Evolutionary conservation across 2,329 filamentous ascomycete species (phyloP).

Genomic region (Emergomyces orientalis): DNA sequence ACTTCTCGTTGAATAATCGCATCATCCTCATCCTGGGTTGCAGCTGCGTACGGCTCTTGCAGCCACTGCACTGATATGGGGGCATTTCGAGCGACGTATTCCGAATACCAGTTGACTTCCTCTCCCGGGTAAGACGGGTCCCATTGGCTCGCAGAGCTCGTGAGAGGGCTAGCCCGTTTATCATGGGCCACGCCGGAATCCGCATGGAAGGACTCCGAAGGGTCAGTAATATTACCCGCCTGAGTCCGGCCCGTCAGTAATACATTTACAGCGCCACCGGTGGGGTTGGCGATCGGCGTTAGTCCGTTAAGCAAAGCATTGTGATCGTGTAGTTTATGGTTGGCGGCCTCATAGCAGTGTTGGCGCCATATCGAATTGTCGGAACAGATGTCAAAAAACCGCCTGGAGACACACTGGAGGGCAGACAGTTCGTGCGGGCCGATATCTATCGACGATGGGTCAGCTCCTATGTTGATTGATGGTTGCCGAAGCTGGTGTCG

Average conservation of each 20-base stretch:
- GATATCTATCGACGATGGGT: constrained; percentile 43
- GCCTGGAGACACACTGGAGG: constrained; percentile 60
- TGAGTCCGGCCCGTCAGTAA: background rate
- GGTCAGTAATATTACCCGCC: background rate
- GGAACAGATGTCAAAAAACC: constrained; percentile 57
- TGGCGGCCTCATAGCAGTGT: constrained; percentile 54
- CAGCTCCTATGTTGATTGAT: constrained; percentile 18
- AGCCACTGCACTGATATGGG: constrained; percentile 70
- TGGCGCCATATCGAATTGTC: constrained; percentile 70
- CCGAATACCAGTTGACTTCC: constrained; percentile 71
- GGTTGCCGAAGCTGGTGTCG: constrained; percentile 3
- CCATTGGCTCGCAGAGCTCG: constrained; percentile 54
- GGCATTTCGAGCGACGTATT: constrained; percentile 75
- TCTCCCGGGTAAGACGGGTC: constrained; percentile 67
- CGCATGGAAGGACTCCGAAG: background rate
- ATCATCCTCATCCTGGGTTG: constrained; percentile 27
- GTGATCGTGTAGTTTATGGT: constrained; percentile 13
- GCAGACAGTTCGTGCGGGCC: constrained; percentile 55
- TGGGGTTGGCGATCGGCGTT: background rate
- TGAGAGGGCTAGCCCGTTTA: background rate
- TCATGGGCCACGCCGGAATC: too few species aligned
- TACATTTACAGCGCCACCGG: background rate
- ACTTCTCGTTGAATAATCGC: constrained; percentile 48
- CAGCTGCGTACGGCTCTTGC: constrained; percentile 44
- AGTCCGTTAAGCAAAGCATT: background rate